Percentiles rank a stretch among this genome's conserved stretches.
Evolutionary conservation across 768 basidiomycete species (phyloP).

Genomic region (Tricholoma hemisulphureum): DNA sequence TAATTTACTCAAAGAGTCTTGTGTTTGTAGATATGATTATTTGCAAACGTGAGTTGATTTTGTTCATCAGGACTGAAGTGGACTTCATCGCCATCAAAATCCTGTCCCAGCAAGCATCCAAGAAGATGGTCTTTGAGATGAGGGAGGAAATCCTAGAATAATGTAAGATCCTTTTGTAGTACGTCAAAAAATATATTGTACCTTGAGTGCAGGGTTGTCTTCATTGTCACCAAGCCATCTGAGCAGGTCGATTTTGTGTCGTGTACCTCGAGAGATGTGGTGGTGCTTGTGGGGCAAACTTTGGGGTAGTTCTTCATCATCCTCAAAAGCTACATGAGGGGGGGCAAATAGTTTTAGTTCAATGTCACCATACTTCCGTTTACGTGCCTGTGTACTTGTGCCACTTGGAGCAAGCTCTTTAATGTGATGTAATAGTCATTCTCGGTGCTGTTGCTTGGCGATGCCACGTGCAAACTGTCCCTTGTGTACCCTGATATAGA

Average conservation of each 20-base stretch:
- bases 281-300: constrained; percentile 10
- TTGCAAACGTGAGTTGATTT: no score
- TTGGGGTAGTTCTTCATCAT: constrained; percentile 8
- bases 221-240: neutral
- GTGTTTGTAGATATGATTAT: no score
- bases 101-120: constrained; percentile 16
- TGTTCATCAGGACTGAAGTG: constrained; percentile 13
- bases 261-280: constrained; percentile 14
- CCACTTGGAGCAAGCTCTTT: no score
- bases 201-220: neutral
- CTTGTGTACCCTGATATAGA: no score
- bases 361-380: no score
- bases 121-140: constrained; percentile 31
- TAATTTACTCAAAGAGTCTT: constrained; percentile 22
- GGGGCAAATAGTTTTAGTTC: no score
- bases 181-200: neutral
- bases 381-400: no score
- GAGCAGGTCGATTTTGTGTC: neutral
- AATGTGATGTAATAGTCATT: no score
- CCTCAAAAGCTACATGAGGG: no score
- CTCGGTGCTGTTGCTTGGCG: no score
- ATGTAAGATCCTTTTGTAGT: neutral
- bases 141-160: constrained; percentile 21
- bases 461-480: no score
- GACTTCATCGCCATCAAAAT: constrained; percentile 13